Evolutionary conservation across 805 yeast species (phyloP), one percentile per base, ranked within the genome.

Genomic region (Candida railenensis): DNA sequence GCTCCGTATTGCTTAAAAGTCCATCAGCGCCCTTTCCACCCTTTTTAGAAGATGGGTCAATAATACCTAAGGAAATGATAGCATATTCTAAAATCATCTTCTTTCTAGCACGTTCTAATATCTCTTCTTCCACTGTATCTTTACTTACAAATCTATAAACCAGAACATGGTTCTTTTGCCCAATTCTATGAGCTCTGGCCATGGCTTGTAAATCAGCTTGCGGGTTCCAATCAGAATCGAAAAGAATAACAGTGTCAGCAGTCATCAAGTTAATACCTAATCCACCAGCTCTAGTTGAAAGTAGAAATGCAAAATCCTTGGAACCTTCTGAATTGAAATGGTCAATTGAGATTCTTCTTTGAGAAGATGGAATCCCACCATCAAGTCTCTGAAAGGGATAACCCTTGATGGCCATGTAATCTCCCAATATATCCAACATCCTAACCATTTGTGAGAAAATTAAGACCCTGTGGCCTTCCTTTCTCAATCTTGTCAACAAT

Each of bases 121-220:
- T 96, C 63, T 94, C 96, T 66, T 94, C 99, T 66, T 94, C 99
- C 12, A 94, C 96, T 0, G 99, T 94, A 59, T 94, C 99, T 59
- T 94, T 94, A 48, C 96, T 86, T n/a, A 94, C 98, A 71, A 94
- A 88, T 62, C 99, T 76, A 63, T 94, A 94, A 15, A 94, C 98
- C 83, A 89, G 89, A 33, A 94, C 99, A 67, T 94, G 99, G 58
- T 89, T 90, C 67, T 91, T 94, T 66, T 94, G 99, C n/a, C 99
- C 99, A 63, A 94, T 94, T 74, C 99, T 84, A 70, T 94, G 99
- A 2, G 99, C 99, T 69, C 99, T 83, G 0, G 99, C 99, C 99
- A 94, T 94, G 1, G 99, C 99, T 69, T 94, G 99, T 58, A 94
- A 74, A 76, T 94, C 99, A 0, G 99, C 99, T 66, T 94, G 99